A percentile compares a stretch with the other conserved stretches of the same genome.
Evolutionary conservation across 2,329 filamentous ascomycete genomes (phyloP).

Genomic region (Rhinocladiella mackenziei): DNA sequence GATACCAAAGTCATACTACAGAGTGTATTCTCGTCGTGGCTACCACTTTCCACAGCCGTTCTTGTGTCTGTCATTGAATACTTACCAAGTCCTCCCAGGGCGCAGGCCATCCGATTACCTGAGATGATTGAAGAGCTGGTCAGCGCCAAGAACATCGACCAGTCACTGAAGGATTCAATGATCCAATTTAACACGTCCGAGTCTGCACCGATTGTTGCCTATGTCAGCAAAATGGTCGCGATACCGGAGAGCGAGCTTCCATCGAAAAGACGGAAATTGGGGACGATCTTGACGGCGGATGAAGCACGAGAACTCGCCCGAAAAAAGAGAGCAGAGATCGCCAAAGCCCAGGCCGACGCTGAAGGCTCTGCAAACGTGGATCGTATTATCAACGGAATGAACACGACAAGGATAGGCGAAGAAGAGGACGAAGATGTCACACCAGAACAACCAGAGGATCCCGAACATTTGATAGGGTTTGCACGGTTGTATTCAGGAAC

Average conservation of each 20-base stretch:
- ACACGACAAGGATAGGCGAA: constrained; percentile 45
- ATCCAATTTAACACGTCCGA: constrained; percentile 67
- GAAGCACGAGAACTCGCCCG: constrained; percentile 85
- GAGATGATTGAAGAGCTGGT: constrained; percentile 76
- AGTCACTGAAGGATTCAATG: constrained; percentile 73
- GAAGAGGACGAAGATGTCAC: constrained; percentile 48
- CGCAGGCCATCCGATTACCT: constrained; percentile 76
- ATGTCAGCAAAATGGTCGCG: constrained; percentile 98
- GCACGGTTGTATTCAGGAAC: constrained; percentile 90
- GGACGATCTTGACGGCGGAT: constrained; percentile 71
- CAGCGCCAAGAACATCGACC: constrained; percentile 66
- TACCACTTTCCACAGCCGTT: constrained; percentile 86
- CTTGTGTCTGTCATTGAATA: constrained; percentile 93
- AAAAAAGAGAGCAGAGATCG: constrained; percentile 84
- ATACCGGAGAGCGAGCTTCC: constrained; percentile 88
- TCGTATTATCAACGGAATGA: constrained; percentile 56
- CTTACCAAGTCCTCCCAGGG: constrained; percentile 74
- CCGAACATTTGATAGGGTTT: constrained; percentile 90
- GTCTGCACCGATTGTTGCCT: constrained; percentile 79
- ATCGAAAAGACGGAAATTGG: constrained; percentile 69
- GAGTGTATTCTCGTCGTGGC: constrained; percentile 81
- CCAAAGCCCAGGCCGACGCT: constrained; percentile 65
- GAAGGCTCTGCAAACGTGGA: constrained; percentile 59
- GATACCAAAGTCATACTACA: constrained; percentile 81
- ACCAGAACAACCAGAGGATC: constrained; percentile 49